Conservation (phyloP, 2,329 filamentous ascomycete species). For the Aspergillus sp. region DNA sequence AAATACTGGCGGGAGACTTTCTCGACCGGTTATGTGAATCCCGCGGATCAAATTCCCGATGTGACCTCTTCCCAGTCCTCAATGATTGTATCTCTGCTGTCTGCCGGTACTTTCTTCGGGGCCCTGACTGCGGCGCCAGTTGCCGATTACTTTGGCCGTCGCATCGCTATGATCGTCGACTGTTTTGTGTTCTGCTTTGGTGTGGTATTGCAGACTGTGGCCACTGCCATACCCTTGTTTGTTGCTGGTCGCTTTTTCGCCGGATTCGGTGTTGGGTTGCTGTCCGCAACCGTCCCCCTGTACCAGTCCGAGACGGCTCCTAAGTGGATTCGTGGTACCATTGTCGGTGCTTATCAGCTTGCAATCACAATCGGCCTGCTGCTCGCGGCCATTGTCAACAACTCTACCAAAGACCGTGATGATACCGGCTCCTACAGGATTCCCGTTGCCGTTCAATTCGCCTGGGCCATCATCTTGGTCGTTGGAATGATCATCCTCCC, state of each 20-base stretch:
- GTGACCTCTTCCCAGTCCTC: conserved; percentile 56
- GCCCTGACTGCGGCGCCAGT: conserved; percentile 67
- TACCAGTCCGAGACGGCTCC: conserved; percentile 81
- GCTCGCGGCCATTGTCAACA: conserved; percentile 71
- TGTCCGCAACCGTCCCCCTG: conserved; percentile 66
- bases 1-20: conserved; percentile 41
- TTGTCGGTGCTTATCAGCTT: conserved; percentile 78
- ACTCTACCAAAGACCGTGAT: conserved; percentile 62
- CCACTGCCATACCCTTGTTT: conserved; percentile 32
- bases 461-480: conserved; percentile 74
- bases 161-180: conserved; percentile 43
- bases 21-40: conserved; percentile 37
- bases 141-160: conserved; percentile 41
- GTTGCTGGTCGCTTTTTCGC: conserved; percentile 54
- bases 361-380: conserved; percentile 76
- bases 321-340: conserved; percentile 71
- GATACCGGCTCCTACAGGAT: conserved; percentile 73
- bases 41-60: conserved; percentile 41
- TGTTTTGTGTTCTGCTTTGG: conserved; percentile 35
- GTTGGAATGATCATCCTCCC: conserved; percentile 72
- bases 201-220: conserved; percentile 34
- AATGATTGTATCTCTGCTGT: conserved; percentile 71
- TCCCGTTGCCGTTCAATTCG: conserved; percentile 75
- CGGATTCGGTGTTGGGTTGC: conserved; percentile 68
- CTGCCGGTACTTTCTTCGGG: conserved; percentile 71